A percentile compares a stretch with the other conserved stretches of the same genome.
phyloP scores from a whole-genome alignment of 352 stramenopile species.

The Phytophthora megakarya region DNA sequence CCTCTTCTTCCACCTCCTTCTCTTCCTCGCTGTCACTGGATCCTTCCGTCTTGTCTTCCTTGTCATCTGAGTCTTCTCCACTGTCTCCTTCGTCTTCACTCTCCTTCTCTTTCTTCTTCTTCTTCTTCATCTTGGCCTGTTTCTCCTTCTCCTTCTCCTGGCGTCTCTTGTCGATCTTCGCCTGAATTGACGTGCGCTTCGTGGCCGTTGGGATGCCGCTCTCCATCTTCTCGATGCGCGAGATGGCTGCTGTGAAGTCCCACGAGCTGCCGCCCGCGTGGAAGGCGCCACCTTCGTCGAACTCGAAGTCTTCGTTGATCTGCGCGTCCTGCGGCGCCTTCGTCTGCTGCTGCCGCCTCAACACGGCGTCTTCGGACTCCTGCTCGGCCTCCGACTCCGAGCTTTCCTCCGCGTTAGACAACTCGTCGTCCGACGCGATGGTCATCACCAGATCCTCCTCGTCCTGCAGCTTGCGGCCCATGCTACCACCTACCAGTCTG shows the following conservation, averaged over 20 bases:
- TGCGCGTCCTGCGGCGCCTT: conserved; percentile 47
- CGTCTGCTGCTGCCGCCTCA: conserved; percentile 68
- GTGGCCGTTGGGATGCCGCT: conserved; percentile 53
- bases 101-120: conserved; percentile 48
- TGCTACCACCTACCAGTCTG: conserved; percentile 28
- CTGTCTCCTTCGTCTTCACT: conserved; percentile 21
- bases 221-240: conserved; percentile 83
- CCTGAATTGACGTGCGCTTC: conserved; percentile 83
- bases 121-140: conserved; percentile 59
- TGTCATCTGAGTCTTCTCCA: conserved; percentile 23
- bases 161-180: conserved; percentile 85
- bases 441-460: conserved; percentile 87
- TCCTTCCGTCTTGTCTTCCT: conserved; percentile 43
- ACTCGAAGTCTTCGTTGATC: conserved; percentile 88
- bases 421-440: conserved; percentile 86
- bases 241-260: conserved; percentile 90
- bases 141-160: conserved; percentile 77
- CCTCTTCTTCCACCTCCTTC: conserved; percentile 55
- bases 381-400: conserved; percentile 71
- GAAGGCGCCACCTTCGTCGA: conserved; percentile 71
- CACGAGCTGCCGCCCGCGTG: conserved; percentile 69
- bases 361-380: conserved; percentile 62
- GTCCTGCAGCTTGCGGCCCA: conserved; percentile 25
- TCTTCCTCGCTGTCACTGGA: conserved; percentile 29
- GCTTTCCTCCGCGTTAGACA: conserved; percentile 75